A percentile compares a stretch with the other conserved stretches of the same genome.
Evolutionary conservation across 352 stramenopile species (phyloP).

Genomic region (Globisporangium irregulare): DNA sequence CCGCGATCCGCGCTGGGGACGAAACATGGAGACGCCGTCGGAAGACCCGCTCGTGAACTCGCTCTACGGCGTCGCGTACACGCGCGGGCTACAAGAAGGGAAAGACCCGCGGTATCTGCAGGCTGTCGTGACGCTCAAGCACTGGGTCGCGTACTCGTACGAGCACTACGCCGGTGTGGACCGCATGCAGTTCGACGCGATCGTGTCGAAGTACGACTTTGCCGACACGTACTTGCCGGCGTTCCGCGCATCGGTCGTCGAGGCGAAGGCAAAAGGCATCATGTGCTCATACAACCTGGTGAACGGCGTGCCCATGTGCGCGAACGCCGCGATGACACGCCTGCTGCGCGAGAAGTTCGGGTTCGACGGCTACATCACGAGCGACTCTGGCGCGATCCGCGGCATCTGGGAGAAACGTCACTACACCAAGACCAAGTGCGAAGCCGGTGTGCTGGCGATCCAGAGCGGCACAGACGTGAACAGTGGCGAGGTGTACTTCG

Average conservation of each 20-base stretch:
- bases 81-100: slow-evolving; percentile 85
- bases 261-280: slow-evolving; percentile 77
- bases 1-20: slow-evolving; percentile 92
- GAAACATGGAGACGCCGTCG: slow-evolving; percentile 91
- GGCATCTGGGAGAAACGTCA: slow-evolving; percentile 78
- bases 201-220: slow-evolving; percentile 90
- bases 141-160: slow-evolving; percentile 92
- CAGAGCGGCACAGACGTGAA: slow-evolving; percentile 86
- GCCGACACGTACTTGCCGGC: slow-evolving; percentile 90
- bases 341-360: slow-evolving; percentile 72
- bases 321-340: slow-evolving; percentile 75
- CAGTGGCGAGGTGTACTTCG: slow-evolving; percentile 77
- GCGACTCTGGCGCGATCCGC: slow-evolving; percentile 90
- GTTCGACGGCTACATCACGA: slow-evolving; percentile 95
- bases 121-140: slow-evolving; percentile 91
- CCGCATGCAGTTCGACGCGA: slow-evolving; percentile 87
- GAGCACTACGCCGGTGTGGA: slow-evolving; percentile 70
- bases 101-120: slow-evolving; percentile 65
- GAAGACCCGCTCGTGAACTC: slow-evolving; percentile 93
- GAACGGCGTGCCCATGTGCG: slow-evolving; percentile 93
- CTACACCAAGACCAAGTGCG: slow-evolving; percentile 73
- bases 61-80: slow-evolving; percentile 90
- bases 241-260: slow-evolving; percentile 80
- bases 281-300: slow-evolving; percentile 98
- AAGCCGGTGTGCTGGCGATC: slow-evolving; percentile 56